A percentile compares a stretch with the other conserved stretches of the same genome.
phyloP scores from a whole-genome alignment of 2,329 filamentous ascomycete genomes.

The Aspergillus arachidicola region DNA sequence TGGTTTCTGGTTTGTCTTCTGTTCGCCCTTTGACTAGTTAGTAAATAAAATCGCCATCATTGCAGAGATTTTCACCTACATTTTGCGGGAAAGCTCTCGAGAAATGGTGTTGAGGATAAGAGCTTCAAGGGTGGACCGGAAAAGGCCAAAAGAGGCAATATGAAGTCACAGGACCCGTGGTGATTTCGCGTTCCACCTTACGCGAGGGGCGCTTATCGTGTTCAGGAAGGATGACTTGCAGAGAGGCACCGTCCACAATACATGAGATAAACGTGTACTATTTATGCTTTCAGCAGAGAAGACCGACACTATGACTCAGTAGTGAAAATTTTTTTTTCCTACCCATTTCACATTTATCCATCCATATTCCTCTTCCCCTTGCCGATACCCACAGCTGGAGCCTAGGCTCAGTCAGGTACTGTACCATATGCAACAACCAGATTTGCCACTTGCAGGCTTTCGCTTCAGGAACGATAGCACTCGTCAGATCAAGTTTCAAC shows the following conservation, averaged over 20 bases:
- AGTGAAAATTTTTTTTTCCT: slow-evolving; percentile 13
- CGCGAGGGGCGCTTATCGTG: slow-evolving; percentile 28
- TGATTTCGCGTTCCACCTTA: slow-evolving; percentile 47
- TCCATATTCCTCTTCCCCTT: not conserved
- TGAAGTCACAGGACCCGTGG: slow-evolving; percentile 37
- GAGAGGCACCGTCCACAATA: not conserved
- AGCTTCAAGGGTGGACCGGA: not conserved
- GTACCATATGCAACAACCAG: not conserved
- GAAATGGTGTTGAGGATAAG: not conserved
- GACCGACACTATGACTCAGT: not conserved
- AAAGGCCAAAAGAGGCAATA: not conserved
- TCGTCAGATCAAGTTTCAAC: not conserved
- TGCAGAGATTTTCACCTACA: slow-evolving; percentile 16
- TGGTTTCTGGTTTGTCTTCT: slow-evolving; percentile 36
- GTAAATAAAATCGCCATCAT: not conserved
- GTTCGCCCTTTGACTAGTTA: slow-evolving; percentile 27
- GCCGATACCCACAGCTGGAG: not conserved
- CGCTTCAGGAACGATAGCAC: not conserved
- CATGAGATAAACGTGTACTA: not conserved
- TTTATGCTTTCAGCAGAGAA: not conserved
- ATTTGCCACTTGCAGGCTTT: slow-evolving; percentile 6
- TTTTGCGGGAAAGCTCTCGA: slow-evolving; percentile 3
- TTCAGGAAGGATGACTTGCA: not conserved
- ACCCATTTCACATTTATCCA: not conserved
- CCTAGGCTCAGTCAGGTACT: not conserved